Evolutionary conservation across 2,329 filamentous ascomycete genomes (phyloP).

Genomic region (Xylaria hypoxylon): DNA sequence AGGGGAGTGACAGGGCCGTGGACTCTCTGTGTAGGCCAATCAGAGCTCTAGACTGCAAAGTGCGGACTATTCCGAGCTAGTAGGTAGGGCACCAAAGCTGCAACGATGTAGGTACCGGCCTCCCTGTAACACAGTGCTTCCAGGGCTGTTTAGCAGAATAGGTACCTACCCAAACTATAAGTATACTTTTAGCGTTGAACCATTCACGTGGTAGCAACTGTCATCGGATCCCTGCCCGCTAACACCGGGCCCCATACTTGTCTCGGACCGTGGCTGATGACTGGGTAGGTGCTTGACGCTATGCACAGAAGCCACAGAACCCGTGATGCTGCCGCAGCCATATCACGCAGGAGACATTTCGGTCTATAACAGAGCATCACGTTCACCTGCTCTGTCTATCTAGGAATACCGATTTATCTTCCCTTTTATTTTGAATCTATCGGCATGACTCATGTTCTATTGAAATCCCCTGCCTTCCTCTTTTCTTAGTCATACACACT

Average conservation of each 20-base stretch:
- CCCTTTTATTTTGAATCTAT: neutral
- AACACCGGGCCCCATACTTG: neutral
- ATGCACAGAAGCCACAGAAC: conserved; percentile 18
- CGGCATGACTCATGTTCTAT: neutral
- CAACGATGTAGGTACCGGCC: neutral
- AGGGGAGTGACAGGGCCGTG: conserved; percentile 21
- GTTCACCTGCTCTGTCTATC: conserved; percentile 13
- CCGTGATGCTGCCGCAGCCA: conserved; percentile 31
- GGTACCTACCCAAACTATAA: neutral
- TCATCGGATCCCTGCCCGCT: conserved; percentile 19
- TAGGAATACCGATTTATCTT: neutral
- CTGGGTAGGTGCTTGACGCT: conserved; percentile 14
- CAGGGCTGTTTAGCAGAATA: neutral
- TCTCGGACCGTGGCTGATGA: neutral
- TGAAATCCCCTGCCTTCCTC: no score
- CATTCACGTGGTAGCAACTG: conserved; percentile 29
- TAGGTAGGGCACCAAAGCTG: neutral
- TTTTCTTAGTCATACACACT: no score
- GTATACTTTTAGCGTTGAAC: neutral
- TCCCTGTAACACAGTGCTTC: neutral
- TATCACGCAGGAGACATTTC: conserved; percentile 27
- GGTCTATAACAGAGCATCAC: conserved; percentile 11
- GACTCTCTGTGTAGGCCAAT: conserved; percentile 21
- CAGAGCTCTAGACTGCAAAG: conserved; percentile 5
- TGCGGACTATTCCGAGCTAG: conserved; percentile 23